These are phyloP conservation scores for Schizosaccharomyces versatilis DNA, from an alignment of 1,139 yeast species.

Conservation along the genomic window DNA sequence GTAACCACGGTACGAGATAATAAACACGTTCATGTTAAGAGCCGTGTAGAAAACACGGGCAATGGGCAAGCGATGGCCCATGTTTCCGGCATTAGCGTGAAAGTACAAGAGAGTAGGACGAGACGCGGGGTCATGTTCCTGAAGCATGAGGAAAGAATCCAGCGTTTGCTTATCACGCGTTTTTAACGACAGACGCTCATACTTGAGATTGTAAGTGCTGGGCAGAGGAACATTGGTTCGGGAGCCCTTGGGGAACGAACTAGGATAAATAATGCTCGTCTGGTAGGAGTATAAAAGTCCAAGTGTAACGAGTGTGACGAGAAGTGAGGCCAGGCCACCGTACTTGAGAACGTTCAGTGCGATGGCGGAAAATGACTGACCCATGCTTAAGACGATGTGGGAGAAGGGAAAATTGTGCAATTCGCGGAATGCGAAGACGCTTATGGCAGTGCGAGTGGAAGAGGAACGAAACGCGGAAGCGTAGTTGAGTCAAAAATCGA, in stretches of 20 bases:
- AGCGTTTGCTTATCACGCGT: conserved; percentile 47
- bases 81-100: conserved; percentile 92
- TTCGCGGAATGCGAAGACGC: too few relatives aligned
- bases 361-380: background rate
- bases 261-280: conserved; percentile 53
- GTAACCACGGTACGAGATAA: conserved; percentile 18
- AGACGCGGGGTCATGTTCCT: conserved; percentile 20
- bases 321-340: background rate
- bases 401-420: background rate
- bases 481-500: background rate
- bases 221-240: conserved; percentile 62
- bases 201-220: conserved; percentile 41
- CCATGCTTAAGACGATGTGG: background rate
- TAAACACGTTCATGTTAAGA: conserved; percentile 45
- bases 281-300: conserved; percentile 23
- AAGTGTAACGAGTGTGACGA: background rate
- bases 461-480: background rate
- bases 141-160: conserved; percentile 16
- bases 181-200: conserved; percentile 34
- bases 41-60: conserved; percentile 46
- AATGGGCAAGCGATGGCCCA: conserved; percentile 76
- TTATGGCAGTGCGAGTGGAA: background rate
- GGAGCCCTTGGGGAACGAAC: conserved; percentile 51
- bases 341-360: background rate
- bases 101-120: conserved; percentile 46